phyloP scores from a whole-genome alignment of 2,329 filamentous ascomycete genomes.

The Clonostachys rosea region DNA sequence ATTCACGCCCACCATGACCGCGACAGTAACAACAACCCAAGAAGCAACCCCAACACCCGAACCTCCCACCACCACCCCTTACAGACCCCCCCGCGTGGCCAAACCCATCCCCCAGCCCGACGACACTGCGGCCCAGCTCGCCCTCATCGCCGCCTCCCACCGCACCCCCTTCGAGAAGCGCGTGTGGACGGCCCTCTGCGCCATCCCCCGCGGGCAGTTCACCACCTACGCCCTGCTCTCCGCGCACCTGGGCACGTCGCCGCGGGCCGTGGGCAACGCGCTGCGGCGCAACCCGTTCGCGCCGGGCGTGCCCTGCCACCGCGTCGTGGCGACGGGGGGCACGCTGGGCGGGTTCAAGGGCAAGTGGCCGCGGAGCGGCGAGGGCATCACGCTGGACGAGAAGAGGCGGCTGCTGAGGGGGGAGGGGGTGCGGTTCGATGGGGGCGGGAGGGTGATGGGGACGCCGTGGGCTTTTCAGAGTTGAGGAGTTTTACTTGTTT shows the following conservation, averaged over 20 bases:
- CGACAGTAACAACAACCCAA: background rate
- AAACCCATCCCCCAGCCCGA: background rate
- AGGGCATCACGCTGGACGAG: conserved; percentile 58
- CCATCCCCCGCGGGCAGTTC: conserved; percentile 70
- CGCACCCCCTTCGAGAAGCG: conserved; percentile 53
- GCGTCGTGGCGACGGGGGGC: conserved; percentile 71
- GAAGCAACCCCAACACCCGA: background rate
- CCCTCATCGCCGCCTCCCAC: conserved; percentile 35
- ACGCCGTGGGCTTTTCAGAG: conserved; percentile 35
- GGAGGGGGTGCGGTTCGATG: conserved; percentile 63
- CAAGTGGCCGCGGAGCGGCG: conserved; percentile 55
- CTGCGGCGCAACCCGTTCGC: conserved; percentile 78
- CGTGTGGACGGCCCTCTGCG: conserved; percentile 69
- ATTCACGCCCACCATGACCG: background rate
- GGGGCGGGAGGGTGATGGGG: conserved; percentile 56
- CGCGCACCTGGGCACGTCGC: conserved; percentile 62
- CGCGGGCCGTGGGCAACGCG: conserved; percentile 73
- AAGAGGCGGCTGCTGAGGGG: conserved; percentile 56
- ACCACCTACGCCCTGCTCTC: conserved; percentile 76
- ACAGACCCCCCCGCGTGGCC: background rate
- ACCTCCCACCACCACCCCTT: background rate
- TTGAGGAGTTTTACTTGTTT: background rate
- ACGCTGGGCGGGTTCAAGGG: conserved; percentile 70
- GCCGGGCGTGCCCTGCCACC: conserved; percentile 75
- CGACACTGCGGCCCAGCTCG: conserved; percentile 22